Evolutionary conservation across 2,329 filamentous ascomycete species (phyloP), one percentile per base, ranked within the genome.

Genomic region (Trichoderma harzianum): DNA sequence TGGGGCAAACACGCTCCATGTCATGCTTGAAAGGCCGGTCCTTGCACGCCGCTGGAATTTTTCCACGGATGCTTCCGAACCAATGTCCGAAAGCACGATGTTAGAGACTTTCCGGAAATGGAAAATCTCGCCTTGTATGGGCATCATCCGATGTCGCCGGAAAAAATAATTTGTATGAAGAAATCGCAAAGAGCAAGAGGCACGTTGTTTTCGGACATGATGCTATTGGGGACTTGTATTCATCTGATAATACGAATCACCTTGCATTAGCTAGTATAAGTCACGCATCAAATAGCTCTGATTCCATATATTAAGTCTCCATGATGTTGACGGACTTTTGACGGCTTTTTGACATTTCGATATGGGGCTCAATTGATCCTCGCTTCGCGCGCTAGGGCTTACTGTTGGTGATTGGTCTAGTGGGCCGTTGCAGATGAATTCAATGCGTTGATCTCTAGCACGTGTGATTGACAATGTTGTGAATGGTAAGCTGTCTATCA

Each of bases 381-480:
- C 24, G 65, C 36, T 57, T 43, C 34, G n/a, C 55, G n/a, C 65
- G 24, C 65, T 68, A 68, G 65, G 65, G 65, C 65, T 68, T 68
- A 68, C 65, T 26, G 21, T 60, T 43, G 34, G n/a, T n/a, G 36
- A 43, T 11, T 18, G 3, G 5, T 24, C 65, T 32, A 43, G 36
- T 60, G 65, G 53, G 36, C 36, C 65, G 24, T 32, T 24, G 26
- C 21, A 30, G 34, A 30, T 65, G 39, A 34, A 32, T 24, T 24
- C 47, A 53, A 28, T 43, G 21, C 47, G 24, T 28, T 34, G 32
- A 32, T 30, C 51, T 58, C 26, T 60, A 10, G 26, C 34, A 68
- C 55, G 53, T 68, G 65, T 43, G 36, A 68, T 58, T 32, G 34
- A 43, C 57, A 53, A 39, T 43, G 30, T 24, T 26, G 16, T 32